Base-by-base conservation (phyloP, 73 alveolate genomes). In the Symbiodinium pilosum region DNA sequence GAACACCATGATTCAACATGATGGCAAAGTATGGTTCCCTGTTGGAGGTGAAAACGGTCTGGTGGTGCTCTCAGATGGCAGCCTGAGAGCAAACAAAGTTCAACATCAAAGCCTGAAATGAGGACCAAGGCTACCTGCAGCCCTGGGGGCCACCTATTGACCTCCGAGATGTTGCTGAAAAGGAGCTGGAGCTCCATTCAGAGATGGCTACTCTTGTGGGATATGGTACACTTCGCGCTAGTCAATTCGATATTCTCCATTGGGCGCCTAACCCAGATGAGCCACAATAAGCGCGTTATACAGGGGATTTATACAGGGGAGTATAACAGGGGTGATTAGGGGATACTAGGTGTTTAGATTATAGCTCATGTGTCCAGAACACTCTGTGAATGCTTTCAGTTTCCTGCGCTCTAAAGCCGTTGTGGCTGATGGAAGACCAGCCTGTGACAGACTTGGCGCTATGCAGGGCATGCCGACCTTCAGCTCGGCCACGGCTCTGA, bases 41-140 rank as follows among this genome's bases (percentile, higher is more conserved):
- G n/a, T n/a, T n/a, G 32, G 34, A 64, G 81, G 81, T 64, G 38
- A 28, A 14, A n/a, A 64, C 12, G 81, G 81, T 9, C 81, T 64
- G 3, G 81, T 64, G 39, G 30, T 64, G 1, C 41, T 34, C 81
- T 64, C 81, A 64, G 81, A n/a, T n/a, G n/a, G n/a, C n/a, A n/a
- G n/a, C n/a, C n/a, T n/a, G n/a, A 64, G 81, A 64, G 38, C 81
- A 20, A 38, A 28, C 81, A 64, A 47, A 47, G 59, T 14, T 14
- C 59, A 47, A 14, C 6, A 47, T 9, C 59, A 14, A 14, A 9
- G 59, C 28, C 4, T 40, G 69, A 14, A 86, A 32, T 40, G 3
- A 91, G 97, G 97, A 91, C 40, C 97, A 91, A 4, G 97, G 97
- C 44, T 91, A 91, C 77, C 71, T 73, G 87, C 75, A 91, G 38